Percentiles rank a stretch among this genome's conserved stretches.
phyloP scores from a whole-genome alignment of 768 basidiomycete genomes.

The Punctularia strigosozonata region DNA sequence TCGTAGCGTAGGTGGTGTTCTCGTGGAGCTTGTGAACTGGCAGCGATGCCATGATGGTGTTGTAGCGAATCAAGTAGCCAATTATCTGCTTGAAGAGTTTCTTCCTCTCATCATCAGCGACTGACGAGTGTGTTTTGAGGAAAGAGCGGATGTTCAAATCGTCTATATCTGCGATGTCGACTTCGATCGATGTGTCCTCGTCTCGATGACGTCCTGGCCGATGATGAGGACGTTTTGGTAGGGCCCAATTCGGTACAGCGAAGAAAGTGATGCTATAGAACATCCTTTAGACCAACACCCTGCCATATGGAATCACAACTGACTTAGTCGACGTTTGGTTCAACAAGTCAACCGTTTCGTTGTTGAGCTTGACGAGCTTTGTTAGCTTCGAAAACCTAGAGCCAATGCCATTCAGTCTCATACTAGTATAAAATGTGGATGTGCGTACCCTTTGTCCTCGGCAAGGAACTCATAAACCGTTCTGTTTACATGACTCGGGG shows the following conservation, averaged over 20 bases:
- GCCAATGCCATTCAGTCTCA: not conserved
- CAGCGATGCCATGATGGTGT: conserved; percentile 33
- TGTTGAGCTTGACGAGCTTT: conserved; percentile 28
- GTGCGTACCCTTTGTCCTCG: too few species aligned
- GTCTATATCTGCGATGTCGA: not conserved
- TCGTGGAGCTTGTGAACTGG: conserved; percentile 28
- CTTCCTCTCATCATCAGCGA: conserved; percentile 32
- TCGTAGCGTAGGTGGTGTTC: conserved; percentile 44
- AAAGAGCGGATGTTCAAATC: conserved; percentile 1
- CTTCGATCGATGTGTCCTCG: not conserved
- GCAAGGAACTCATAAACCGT: too few species aligned
- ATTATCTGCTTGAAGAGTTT: conserved; percentile 46
- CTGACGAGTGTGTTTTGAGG: conserved; percentile 3
- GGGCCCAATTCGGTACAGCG: conserved; percentile 34
- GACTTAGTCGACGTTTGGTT: conserved; percentile 28
- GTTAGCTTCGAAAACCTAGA: conserved; percentile 27
- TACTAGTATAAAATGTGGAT: too few species aligned
- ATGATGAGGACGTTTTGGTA: conserved; percentile 18
- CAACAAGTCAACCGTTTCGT: conserved; percentile 24
- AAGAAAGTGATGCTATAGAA: conserved; percentile 39
- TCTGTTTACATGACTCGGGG: too few species aligned
- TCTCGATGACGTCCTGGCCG: conserved; percentile 1
- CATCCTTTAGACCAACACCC: not conserved
- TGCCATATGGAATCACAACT: conserved; percentile 2
- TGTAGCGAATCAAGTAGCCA: conserved; percentile 43